Evolutionary conservation across 169 alveolate species (phyloP).

Genomic region (Eimeria necatrix): DNA sequence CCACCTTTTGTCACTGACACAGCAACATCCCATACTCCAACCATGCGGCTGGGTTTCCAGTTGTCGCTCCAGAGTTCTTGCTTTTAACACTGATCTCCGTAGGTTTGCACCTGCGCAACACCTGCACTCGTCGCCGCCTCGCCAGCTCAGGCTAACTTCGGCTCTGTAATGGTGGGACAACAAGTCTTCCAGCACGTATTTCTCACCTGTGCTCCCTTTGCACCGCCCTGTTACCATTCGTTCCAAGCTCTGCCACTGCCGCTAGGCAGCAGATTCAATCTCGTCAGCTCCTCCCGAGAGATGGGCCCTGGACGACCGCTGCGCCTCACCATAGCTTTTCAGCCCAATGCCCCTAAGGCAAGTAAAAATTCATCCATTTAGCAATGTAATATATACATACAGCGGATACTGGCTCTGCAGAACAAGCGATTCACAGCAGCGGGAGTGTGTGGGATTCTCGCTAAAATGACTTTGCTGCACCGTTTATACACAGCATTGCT

Average conservation of each 20-base stretch:
- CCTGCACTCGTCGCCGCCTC: conserved; percentile 75
- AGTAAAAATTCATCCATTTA: not conserved
- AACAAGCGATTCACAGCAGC: too few relatives aligned
- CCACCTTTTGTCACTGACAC: not conserved
- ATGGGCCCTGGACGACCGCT: conserved; percentile 68
- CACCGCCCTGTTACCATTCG: conserved; percentile 11
- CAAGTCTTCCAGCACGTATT: conserved; percentile 28
- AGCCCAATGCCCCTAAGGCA: conserved; percentile 77
- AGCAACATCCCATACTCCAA: too few relatives aligned
- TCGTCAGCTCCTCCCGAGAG: conserved; percentile 71
- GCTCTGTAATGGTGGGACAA: conserved; percentile 76
- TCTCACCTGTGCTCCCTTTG: conserved; percentile 27
- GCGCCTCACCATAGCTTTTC: conserved; percentile 64
- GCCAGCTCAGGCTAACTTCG: conserved; percentile 57
- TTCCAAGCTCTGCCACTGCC: conserved; percentile 69
- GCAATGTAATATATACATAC: not conserved
- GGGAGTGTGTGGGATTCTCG: too few relatives aligned
- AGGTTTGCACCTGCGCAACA: conserved; percentile 78
- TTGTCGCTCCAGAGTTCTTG: not conserved
- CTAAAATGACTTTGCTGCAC: too few relatives aligned
- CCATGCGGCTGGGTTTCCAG: not conserved
- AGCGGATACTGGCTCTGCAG: too few relatives aligned
- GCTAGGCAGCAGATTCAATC: conserved; percentile 69
- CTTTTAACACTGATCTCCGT: not conserved
- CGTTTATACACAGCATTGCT: too few relatives aligned